These are phyloP conservation scores for Aquanectria penicillioides DNA, from an alignment of 2,329 filamentous ascomycete genomes.

Conservation along the genomic window DNA sequence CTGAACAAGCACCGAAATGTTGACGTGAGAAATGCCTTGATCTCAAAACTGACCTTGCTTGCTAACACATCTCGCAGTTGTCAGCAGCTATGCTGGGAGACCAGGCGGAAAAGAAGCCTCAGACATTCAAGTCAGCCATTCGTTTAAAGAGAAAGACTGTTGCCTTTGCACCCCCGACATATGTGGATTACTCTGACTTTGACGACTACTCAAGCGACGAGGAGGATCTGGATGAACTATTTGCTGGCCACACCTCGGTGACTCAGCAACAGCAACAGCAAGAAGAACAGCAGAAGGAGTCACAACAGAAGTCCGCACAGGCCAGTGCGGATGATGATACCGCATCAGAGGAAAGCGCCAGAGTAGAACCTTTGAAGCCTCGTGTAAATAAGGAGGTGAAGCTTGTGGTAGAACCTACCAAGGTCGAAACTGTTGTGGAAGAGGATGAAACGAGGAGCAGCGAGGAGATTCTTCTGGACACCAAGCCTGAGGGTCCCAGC, in stretches of 20 bases:
- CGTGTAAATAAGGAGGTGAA: conserved; percentile 54
- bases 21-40: conserved; percentile 71
- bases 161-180: conserved; percentile 84
- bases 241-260: conserved; percentile 46
- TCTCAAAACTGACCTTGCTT: not conserved
- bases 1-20: conserved; percentile 98
- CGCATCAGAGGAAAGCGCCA: conserved; percentile 61
- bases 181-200: conserved; percentile 86
- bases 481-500: conserved; percentile 60
- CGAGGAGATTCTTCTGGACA: conserved; percentile 74
- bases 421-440: conserved; percentile 47
- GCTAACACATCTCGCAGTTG: conserved; percentile 53
- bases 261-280: conserved; percentile 43
- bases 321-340: conserved; percentile 44
- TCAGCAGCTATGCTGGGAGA: conserved; percentile 72
- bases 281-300: conserved; percentile 43
- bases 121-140: conserved; percentile 80
- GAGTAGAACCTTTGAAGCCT: conserved; percentile 65
- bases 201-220: conserved; percentile 90
- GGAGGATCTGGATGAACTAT: conserved; percentile 59
- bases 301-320: conserved; percentile 43
- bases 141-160: conserved; percentile 87
- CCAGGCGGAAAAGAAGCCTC: conserved; percentile 80
- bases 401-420: conserved; percentile 44
- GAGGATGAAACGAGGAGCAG: conserved; percentile 58